Evolutionary conservation across 2,329 filamentous ascomycete species (phyloP).

Genomic region (Coniochaeta ligniaria): DNA sequence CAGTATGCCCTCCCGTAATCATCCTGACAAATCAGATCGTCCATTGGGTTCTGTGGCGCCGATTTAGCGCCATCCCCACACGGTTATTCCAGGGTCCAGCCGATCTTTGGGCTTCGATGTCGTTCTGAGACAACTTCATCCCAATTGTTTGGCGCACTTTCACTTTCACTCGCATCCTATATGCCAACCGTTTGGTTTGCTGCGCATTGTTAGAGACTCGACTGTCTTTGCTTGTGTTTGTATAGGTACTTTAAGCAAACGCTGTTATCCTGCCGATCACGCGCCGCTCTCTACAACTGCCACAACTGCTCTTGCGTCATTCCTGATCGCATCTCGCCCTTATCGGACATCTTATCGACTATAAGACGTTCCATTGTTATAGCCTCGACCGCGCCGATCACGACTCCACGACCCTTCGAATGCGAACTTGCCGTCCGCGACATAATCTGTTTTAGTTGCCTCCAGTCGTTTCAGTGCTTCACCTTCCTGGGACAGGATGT

Average conservation of each 20-base stretch:
- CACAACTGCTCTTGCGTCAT: not conserved
- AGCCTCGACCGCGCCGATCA: not conserved
- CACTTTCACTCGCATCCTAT: not conserved
- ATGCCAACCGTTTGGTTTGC: too few species aligned
- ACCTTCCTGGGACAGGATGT: slow-evolving; percentile 21
- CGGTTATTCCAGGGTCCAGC: not conserved
- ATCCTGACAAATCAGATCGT: too few species aligned
- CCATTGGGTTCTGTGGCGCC: too few species aligned
- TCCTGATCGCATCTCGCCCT: not conserved
- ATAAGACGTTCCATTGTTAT: not conserved
- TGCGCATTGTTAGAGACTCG: not conserved
- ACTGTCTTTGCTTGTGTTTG: not conserved
- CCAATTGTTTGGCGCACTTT: not conserved
- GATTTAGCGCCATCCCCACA: too few species aligned
- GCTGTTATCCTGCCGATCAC: not conserved
- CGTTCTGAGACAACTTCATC: not conserved
- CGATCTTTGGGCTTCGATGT: not conserved
- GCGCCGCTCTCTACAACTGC: not conserved
- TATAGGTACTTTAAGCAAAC: not conserved
- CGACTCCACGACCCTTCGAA: too few species aligned
- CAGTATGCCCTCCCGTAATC: too few species aligned
- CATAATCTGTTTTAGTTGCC: not conserved
- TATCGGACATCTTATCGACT: not conserved
- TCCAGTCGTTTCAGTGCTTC: not conserved
- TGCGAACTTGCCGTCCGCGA: not conserved